Percentiles rank a stretch among this genome's conserved stretches.
phyloP scores from a whole-genome alignment of 306 rosid genomes.

The Cucumis sativus region DNA sequence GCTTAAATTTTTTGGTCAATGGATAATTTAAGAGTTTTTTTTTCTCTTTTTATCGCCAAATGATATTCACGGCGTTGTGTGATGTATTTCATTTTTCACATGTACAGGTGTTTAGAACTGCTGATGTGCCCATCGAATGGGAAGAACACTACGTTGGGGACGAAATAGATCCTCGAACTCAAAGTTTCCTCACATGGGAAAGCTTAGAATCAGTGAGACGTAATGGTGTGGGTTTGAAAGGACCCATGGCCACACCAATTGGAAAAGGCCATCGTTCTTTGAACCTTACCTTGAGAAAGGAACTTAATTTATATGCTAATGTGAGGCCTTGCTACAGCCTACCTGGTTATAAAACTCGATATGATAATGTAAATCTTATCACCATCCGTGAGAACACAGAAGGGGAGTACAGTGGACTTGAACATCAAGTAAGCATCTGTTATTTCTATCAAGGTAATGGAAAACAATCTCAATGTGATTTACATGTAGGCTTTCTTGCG shows the following conservation, averaged over 20 bases:
- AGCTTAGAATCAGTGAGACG: conserved; percentile 78
- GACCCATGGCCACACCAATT: conserved; percentile 99
- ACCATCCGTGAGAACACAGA: conserved; percentile 96
- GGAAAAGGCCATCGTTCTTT: conserved; percentile 97
- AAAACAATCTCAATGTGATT: background rate
- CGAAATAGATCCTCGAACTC: conserved; percentile 76
- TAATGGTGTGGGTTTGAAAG: conserved; percentile 90
- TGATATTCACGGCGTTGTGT: background rate
- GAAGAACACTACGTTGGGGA: conserved; percentile 86
- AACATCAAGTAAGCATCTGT: conserved; percentile 67
- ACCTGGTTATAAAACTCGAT: conserved; percentile 89
- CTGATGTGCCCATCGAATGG: conserved; percentile 90
- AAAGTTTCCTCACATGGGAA: conserved; percentile 95
- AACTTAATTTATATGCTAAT: conserved; percentile 90
- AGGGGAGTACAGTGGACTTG: conserved; percentile 99
- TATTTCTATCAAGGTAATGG: background rate
- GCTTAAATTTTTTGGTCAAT: too few relatives aligned
- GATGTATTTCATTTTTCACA: background rate
- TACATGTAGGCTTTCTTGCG: conserved; percentile 12
- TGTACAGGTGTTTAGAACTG: conserved; percentile 52
- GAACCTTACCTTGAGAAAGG: conserved; percentile 94
- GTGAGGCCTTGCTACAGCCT: conserved; percentile 95
- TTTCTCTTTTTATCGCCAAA: background rate
- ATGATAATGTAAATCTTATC: conserved; percentile 76
- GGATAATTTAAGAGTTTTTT: too few relatives aligned